Evolutionary conservation across 352 stramenopile species (phyloP), one percentile per base, ranked within the genome.

Genomic region (Pythium aphanidermatum): DNA sequence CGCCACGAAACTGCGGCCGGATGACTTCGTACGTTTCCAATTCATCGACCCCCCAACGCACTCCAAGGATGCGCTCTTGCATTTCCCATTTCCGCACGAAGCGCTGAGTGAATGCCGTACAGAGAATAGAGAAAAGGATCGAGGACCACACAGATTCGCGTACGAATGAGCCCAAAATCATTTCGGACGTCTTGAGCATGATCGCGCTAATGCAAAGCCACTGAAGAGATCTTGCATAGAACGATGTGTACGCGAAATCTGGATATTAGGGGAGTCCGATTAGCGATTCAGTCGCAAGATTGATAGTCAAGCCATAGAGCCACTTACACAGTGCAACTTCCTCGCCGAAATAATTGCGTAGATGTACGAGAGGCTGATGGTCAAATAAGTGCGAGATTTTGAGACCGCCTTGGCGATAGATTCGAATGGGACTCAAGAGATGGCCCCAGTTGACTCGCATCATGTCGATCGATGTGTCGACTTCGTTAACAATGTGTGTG

Each of bases 301-400:
- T 13, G 10, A 17, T 6, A 38, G 35, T 21, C 17, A 32, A 31
- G 17, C 16, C 31, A 36, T 7, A 49, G 23, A 36, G 8, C 6
- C 2, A 77, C 76, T 29, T 67, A 91, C 79, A 91, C 5, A 91
- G 52, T 16, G 74, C 79, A 28, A 91, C 51, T 30, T 91, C 68
- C 47, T 91, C 79, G 30, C 79, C 79, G 50, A 91, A 91, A 59
- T 91, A 91, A 59, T 86, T 83, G 39, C 74, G 74, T 5, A 91
- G 55, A 46, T 83, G 65, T 9, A 60, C 20, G 6, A 85, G 48
- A 10, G 72, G 70, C 41, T 88, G 72, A 29, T 48, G 55, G 27
- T 66, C 40, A 2, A 70, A 28, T 11, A 81, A 17, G 1, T 66
- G 31, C 14, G 41, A 33, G 28, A 66, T 9, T 2, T 17, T 12